These are phyloP conservation scores for Metschnikowia corniflorae DNA, from an alignment of 805 yeast genomes.

Conservation along the genomic window DNA sequence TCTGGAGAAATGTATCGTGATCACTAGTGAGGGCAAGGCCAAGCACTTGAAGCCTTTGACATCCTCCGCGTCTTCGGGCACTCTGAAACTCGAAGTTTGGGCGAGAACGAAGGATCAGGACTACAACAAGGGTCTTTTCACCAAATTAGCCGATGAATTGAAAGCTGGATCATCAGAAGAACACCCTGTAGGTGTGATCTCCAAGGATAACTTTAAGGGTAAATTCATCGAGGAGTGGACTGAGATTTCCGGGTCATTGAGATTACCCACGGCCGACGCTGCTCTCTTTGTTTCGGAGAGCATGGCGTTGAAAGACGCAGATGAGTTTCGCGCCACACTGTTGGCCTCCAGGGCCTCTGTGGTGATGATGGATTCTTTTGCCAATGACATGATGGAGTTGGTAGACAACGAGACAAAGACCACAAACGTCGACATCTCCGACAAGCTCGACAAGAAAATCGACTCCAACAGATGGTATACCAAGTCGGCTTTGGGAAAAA, in stretches of 20 bases:
- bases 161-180: conserved; percentile 35
- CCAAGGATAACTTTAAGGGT: conserved; percentile 78
- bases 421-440: conserved; percentile 68
- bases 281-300: conserved; percentile 47
- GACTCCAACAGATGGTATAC: conserved; percentile 69
- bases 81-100: conserved; percentile 53
- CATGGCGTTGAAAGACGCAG: conserved; percentile 74
- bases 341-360: conserved; percentile 75
- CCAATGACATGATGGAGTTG: conserved; percentile 81
- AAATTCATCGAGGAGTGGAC: conserved; percentile 83
- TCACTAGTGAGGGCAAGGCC: conserved; percentile 83
- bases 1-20: conserved; percentile 53
- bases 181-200: conserved; percentile 57
- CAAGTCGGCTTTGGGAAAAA: conserved; percentile 48
- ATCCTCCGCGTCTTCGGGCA: conserved; percentile 34
- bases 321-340: conserved; percentile 61
- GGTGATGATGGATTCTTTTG: conserved; percentile 75
- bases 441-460: conserved; percentile 73
- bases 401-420: conserved; percentile 84
- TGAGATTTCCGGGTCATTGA: conserved; percentile 32
- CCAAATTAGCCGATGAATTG: conserved; percentile 49
- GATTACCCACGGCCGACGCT: conserved; percentile 46
- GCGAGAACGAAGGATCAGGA: conserved; percentile 78
- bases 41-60: conserved; percentile 66
- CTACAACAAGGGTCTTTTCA: conserved; percentile 65